Evolutionary conservation across 257 asterid species (phyloP).

Genomic region (Anisodus acutangulus): DNA sequence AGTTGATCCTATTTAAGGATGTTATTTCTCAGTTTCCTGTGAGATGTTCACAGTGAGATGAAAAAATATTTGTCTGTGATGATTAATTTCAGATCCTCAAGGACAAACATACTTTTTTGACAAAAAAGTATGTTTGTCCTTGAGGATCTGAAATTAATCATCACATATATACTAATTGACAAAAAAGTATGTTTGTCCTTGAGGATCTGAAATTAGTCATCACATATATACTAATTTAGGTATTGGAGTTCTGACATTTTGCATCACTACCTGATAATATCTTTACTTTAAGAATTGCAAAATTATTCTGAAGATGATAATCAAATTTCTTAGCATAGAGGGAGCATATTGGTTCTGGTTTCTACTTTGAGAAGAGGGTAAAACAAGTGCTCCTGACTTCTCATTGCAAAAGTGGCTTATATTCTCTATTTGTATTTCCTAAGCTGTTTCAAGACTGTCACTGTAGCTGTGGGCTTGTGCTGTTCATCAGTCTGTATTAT

Average conservation of each 20-base stretch:
- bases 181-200: too few species aligned
- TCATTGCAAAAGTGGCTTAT: constrained; percentile 17
- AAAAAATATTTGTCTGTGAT: not conserved
- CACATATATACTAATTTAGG: not conserved
- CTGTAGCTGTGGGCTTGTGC: not conserved
- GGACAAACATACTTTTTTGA: too few species aligned
- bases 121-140: too few species aligned
- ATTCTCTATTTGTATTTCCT: not conserved
- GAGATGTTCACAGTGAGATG: not conserved
- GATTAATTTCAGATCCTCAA: not conserved
- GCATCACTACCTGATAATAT: not conserved
- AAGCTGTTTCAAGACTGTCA: constrained; percentile 18
- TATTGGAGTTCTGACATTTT: not conserved
- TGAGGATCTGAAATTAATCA: too few species aligned
- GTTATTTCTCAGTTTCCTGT: not conserved
- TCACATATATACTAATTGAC: too few species aligned
- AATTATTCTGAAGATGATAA: constrained; percentile 18
- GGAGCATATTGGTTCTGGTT: not conserved
- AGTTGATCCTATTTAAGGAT: constrained; percentile 14
- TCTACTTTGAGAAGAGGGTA: not conserved
- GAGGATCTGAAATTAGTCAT: not conserved
- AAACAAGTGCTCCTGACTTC: not conserved
- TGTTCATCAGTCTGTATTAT: not conserved
- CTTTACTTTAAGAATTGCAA: not conserved
- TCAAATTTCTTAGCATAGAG: not conserved